phyloP scores from a whole-genome alignment of 2,329 filamentous ascomycete genomes.

The Thyridium curvatum region DNA sequence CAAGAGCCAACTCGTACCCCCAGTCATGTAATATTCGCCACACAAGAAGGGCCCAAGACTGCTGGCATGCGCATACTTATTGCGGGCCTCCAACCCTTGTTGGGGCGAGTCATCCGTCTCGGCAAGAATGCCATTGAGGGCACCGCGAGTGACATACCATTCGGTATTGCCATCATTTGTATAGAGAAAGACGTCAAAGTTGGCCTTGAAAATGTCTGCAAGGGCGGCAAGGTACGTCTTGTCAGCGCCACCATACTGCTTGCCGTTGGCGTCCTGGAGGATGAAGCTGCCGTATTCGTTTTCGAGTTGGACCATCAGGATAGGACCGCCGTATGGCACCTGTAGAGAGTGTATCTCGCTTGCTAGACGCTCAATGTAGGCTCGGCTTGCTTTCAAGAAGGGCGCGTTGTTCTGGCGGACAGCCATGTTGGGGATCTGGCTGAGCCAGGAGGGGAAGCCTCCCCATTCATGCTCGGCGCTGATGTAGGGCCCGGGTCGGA shows the following conservation, averaged over 20 bases:
- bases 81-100: too few relatives aligned
- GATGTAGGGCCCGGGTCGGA: slow-evolving; percentile 41
- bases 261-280: too few relatives aligned
- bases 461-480: slow-evolving; percentile 44
- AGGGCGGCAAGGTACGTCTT: slow-evolving; percentile 34
- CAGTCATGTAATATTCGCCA: slow-evolving; percentile 39
- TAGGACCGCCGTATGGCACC: slow-evolving; percentile 33
- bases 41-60: slow-evolving; percentile 38
- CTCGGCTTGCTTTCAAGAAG: slow-evolving; percentile 28
- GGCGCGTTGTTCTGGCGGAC: slow-evolving; percentile 32
- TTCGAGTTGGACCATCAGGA: slow-evolving; percentile 45
- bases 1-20: too few relatives aligned
- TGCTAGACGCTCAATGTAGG: slow-evolving; percentile 31
- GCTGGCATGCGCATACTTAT: slow-evolving; percentile 8
- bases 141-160: slow-evolving; percentile 34
- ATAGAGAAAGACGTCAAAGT: slow-evolving; percentile 37
- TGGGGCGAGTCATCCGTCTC: slow-evolving; percentile 32
- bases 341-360: slow-evolving; percentile 26
- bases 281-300: slow-evolving; percentile 46
- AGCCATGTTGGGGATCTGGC: slow-evolving; percentile 28
- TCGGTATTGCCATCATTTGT: slow-evolving; percentile 41
- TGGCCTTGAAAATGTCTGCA: slow-evolving; percentile 30
- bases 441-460: slow-evolving; percentile 39
- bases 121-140: slow-evolving; percentile 36
- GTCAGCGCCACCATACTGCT: too few relatives aligned